Evolutionary conservation across 2,329 filamentous ascomycete genomes (phyloP).

Genomic region (Colletotrichum brevisporum): DNA sequence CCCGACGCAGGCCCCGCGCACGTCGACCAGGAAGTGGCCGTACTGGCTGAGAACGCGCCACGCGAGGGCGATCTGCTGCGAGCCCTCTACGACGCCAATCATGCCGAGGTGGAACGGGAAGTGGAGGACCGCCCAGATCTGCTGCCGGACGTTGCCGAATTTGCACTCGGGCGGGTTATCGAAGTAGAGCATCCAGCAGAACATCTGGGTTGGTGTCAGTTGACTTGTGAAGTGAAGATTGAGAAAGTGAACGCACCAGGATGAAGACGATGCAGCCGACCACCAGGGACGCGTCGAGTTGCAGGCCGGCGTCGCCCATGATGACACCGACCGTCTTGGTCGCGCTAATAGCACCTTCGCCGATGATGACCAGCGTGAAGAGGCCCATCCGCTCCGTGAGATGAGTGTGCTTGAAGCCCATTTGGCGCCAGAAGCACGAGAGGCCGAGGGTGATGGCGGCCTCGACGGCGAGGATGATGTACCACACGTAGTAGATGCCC

Average conservation of each 20-base stretch:
- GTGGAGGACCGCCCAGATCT: constrained; percentile 65
- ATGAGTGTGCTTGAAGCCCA: constrained; percentile 70
- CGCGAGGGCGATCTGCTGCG: constrained; percentile 57
- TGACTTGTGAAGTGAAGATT: background rate
- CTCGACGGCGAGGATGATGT: constrained; percentile 63
- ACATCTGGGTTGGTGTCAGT: constrained; percentile 33
- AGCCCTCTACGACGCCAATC: constrained; percentile 69
- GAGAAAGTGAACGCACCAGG: constrained; percentile 11
- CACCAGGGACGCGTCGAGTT: constrained; percentile 16
- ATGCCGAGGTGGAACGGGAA: constrained; percentile 70
- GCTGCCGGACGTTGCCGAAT: constrained; percentile 66
- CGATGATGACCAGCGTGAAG: constrained; percentile 72
- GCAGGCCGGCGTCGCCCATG: constrained; percentile 28
- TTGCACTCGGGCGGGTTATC: constrained; percentile 66
- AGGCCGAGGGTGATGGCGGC: constrained; percentile 60
- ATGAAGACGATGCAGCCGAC: constrained; percentile 39
- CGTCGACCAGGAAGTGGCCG: constrained; percentile 18
- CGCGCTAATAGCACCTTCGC: constrained; percentile 70
- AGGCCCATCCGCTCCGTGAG: constrained; percentile 71
- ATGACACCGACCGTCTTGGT: constrained; percentile 56
- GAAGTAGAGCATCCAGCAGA: constrained; percentile 70
- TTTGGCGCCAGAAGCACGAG: constrained; percentile 62
- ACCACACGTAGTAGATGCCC: constrained; percentile 62
- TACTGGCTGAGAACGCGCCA: constrained; percentile 35
- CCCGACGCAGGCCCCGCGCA: constrained; percentile 19